These are phyloP conservation scores for Lepidium didymum DNA, from an alignment of 345 rosid genomes.

Conservation along the genomic window DNA sequence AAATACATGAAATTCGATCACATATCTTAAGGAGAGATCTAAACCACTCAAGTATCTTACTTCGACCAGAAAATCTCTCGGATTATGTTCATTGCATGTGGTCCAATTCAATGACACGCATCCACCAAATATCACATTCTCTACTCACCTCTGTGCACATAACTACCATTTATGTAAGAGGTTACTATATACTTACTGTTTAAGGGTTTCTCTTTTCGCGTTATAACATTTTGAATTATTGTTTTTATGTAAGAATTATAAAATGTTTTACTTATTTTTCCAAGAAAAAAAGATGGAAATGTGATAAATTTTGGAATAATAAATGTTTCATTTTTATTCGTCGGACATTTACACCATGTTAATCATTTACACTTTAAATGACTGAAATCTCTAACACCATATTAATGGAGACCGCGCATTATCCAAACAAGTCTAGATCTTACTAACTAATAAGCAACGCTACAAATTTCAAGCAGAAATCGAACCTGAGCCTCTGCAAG, in stretches of 20 bases:
- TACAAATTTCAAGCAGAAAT: no score
- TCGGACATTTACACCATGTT: no score
- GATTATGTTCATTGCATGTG: slow-evolving; percentile 19
- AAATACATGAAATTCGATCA: not conserved
- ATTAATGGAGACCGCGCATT: no score
- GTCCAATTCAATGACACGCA: slow-evolving; percentile 10
- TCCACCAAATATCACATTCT: slow-evolving; percentile 1
- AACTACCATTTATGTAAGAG: not conserved
- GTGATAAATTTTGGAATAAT: no score
- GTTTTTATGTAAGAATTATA: not conserved
- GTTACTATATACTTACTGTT: not conserved
- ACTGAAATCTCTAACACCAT: no score
- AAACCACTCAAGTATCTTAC: slow-evolving; percentile 11
- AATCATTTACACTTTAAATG: no score
- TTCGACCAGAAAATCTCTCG: not conserved
- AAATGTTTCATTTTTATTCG: no score
- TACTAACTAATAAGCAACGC: no score
- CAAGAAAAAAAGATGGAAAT: not conserved
- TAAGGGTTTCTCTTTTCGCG: not conserved
- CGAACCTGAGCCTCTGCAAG: no score
- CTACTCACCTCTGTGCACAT: not conserved
- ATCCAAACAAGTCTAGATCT: no score
- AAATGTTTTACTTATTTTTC: not conserved
- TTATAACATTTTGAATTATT: not conserved
- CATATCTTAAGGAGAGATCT: not conserved